These are phyloP conservation scores for Glaciozyma martinii DNA, from an alignment of 768 basidiomycete genomes.

Conservation along the genomic window DNA sequence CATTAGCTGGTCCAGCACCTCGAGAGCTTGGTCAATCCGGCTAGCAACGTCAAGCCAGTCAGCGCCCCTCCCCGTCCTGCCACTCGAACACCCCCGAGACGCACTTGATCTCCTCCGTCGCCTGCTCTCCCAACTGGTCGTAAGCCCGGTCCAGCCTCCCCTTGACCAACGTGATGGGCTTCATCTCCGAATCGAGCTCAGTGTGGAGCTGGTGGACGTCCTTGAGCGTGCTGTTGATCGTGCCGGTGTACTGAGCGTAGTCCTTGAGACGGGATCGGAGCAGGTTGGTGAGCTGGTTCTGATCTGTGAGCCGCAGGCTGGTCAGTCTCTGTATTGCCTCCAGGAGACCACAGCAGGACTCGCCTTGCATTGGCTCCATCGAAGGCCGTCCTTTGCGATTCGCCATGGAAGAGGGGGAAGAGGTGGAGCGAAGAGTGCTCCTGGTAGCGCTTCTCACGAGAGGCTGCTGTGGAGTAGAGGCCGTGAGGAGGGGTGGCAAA, in stretches of 20 bases:
- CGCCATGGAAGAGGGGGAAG: no score
- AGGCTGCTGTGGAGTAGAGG: no score
- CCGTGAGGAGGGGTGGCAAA: no score
- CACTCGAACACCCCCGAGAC: not conserved
- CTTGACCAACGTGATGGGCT: slow-evolving; percentile 7
- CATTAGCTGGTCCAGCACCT: slow-evolving; percentile 12
- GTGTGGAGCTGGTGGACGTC: slow-evolving; percentile 20
- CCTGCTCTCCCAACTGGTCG: slow-evolving; percentile 8
- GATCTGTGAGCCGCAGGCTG: not conserved
- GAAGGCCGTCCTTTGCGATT: no score
- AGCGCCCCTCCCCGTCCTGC: not conserved
- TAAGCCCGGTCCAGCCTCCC: slow-evolving; percentile 13
- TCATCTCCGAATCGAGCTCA: slow-evolving; percentile 20
- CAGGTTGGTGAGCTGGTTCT: slow-evolving; percentile 8
- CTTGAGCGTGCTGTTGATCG: slow-evolving; percentile 13
- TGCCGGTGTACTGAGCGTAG: slow-evolving; percentile 6
- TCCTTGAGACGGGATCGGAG: slow-evolving; percentile 16
- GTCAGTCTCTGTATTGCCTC: no score
- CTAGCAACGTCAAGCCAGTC: not conserved
- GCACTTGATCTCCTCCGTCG: slow-evolving; percentile 23
- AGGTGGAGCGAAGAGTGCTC: no score
- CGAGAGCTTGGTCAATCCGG: slow-evolving; percentile 8
- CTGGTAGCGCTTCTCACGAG: no score
- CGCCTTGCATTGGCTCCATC: no score
- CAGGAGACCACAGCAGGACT: no score